Conservation (phyloP, 2,329 filamentous ascomycete genomes). For the Gaeumannomyces tritici region DNA sequence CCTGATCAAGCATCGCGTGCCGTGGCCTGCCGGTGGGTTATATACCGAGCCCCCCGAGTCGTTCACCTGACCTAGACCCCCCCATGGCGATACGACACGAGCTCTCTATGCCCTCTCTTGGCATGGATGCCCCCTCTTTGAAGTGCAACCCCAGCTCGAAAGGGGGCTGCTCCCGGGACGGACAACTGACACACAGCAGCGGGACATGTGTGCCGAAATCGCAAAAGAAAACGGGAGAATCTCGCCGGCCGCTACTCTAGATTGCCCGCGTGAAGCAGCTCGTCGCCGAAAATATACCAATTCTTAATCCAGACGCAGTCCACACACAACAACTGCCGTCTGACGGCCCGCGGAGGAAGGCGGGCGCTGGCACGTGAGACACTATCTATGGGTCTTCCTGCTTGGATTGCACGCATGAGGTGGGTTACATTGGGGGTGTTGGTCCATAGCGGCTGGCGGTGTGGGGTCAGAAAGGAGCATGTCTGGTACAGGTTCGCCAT, state of each 20-base stretch:
- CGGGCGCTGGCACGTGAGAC: neutral
- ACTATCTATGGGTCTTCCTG: neutral
- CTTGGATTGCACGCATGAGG: neutral
- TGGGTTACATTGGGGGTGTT: neutral
- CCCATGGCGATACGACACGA: neutral
- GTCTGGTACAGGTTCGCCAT: neutral
- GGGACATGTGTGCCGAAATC: neutral
- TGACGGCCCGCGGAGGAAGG: neutral
- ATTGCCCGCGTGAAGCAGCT: neutral
- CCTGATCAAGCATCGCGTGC: neutral
- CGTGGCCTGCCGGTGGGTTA: neutral
- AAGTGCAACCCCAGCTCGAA: neutral
- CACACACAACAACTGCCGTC: too few species aligned
- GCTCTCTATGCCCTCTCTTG: neutral
- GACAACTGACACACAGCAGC: neutral
- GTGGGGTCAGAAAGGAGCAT: neutral
- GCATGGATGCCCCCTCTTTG: neutral
- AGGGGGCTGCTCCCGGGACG: neutral
- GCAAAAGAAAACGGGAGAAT: neutral
- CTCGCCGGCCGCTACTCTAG: neutral
- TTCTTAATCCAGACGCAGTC: too few species aligned
- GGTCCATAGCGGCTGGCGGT: neutral
- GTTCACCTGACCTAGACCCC: too few species aligned
- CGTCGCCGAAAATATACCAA: neutral
- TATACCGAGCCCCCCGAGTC: neutral